Conservation (phyloP, 2,329 filamentous ascomycete genomes). For the Colletotrichum lupini region DNA sequence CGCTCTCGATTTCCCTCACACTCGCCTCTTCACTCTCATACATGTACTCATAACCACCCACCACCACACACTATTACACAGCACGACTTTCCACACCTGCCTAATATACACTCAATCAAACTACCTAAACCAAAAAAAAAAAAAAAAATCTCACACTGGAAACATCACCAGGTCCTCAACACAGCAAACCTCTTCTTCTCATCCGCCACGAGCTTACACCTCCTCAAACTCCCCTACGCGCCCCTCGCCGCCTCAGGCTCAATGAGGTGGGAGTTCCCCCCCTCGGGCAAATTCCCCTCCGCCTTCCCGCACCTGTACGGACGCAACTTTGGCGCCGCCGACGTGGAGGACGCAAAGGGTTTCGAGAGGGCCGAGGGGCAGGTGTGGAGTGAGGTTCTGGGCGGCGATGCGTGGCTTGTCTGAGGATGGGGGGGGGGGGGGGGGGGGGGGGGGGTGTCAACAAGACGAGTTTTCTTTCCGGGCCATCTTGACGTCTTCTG, state of each 20-base stretch:
- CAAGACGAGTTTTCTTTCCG: background rate
- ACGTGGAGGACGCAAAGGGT: conserved; percentile 59
- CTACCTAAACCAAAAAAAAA: no score
- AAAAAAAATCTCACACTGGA: background rate
- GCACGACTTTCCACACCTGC: no score
- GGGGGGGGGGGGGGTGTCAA: no score
- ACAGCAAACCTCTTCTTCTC: conserved; percentile 59
- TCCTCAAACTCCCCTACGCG: conserved; percentile 64
- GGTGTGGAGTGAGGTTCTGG: conserved; percentile 60
- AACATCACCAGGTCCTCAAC: conserved; percentile 51
- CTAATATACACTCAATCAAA: no score
- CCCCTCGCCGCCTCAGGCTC: conserved; percentile 51
- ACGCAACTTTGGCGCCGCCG: conserved; percentile 61
- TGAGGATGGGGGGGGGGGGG: background rate
- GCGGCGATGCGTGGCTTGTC: conserved; percentile 51
- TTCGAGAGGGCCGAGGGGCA: conserved; percentile 57
- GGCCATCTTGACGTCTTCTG: background rate
- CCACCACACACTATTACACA: no score
- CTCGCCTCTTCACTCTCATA: no score
- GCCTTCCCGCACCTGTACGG: conserved; percentile 65
- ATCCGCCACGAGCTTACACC: conserved; percentile 52
- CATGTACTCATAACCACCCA: no score
- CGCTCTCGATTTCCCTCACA: no score
- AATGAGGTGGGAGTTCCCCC: conserved; percentile 68
- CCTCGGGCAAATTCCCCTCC: conserved; percentile 55